Evolutionary conservation across 2,329 filamentous ascomycete species (phyloP), one percentile per base, ranked within the genome.

Genomic region (Penicillium oxalicum): DNA sequence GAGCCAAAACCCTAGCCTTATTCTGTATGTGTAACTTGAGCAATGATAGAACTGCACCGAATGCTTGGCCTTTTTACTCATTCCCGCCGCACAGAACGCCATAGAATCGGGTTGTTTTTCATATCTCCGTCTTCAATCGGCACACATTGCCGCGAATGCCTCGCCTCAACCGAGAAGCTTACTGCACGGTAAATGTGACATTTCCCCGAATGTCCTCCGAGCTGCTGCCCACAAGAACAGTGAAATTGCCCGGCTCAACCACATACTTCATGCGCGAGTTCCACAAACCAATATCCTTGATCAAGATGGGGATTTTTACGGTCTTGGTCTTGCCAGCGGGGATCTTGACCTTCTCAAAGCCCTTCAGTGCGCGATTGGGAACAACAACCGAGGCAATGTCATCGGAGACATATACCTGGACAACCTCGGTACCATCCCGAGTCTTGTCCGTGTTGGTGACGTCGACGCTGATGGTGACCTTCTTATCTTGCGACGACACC

Each of bases 231-330:
- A 84, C 77, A 47, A 76, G 71, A 8, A 87, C 70, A 4, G 75
- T 67, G 63, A 88, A 89, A 36, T 83, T 77, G 1, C 86, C 86
- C 3, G 79, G 78, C 74, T 89, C 86, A 34, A 89, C 84, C 25
- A 87, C 82, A 65, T 88, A 88, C 64, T 83, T 70, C 82, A 87
- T 85, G 32, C 67, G 72, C 9, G 68, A 57, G 62, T 81, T 71
- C 80, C 80, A 83, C 6, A 83, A 59, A 0, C 79, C 79, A 54
- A 80, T 64, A 41, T 78, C 72, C 18, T 63, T 57, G 3, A 82
- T 71, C 28, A 74, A 60, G 18, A 83, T 59, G 13, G 77, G 71
- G 26, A 86, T 71, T 32, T 69, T 60, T 0, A 79, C 75, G 33
- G 69, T 77, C 52, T 77, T 71, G 1, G 78, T 84, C 62, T 80